Percentiles rank a stretch among this genome's conserved stretches.
phyloP scores from a whole-genome alignment of 805 yeast species.

The Geotrichum ghanense region DNA sequence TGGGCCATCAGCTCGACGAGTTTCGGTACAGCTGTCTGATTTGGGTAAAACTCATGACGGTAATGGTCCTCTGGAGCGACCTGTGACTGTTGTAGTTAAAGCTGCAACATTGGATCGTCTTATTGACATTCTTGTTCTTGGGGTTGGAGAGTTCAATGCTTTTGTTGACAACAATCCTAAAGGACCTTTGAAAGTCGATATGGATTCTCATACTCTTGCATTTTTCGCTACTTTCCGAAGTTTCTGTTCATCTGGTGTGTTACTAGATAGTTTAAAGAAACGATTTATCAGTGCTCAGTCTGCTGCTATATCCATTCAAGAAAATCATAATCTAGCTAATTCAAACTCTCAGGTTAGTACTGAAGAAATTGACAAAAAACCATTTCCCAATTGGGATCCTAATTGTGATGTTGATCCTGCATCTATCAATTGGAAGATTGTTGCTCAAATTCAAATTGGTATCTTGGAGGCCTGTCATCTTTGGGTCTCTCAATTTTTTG shows the following conservation, averaged over 20 bases:
- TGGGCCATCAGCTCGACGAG: conserved; percentile 27
- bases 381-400: conserved; percentile 19
- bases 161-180: conserved; percentile 16
- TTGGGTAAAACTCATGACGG: not conserved
- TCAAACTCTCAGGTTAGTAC: not conserved
- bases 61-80: not conserved
- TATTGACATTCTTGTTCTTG: conserved; percentile 68
- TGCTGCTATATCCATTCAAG: conserved; percentile 45
- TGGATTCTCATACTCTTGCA: conserved; percentile 50
- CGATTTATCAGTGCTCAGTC: conserved; percentile 53
- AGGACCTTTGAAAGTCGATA: conserved; percentile 41
- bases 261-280: conserved; percentile 40
- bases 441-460: conserved; percentile 72
- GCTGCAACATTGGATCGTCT: conserved; percentile 67
- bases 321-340: conserved; percentile 4
- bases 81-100: conserved; percentile 40
- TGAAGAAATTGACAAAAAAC: conserved; percentile 7
- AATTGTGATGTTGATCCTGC: conserved; percentile 20
- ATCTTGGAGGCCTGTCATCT: conserved; percentile 64
- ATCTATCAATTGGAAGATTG: conserved; percentile 50
- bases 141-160: conserved; percentile 45
- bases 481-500: conserved; percentile 60
- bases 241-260: conserved; percentile 44
- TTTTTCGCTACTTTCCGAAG: conserved; percentile 61
- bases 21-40: conserved; percentile 17